Conservation (phyloP, 2,329 filamentous ascomycete species). For the Fusarium sp. region DNA sequence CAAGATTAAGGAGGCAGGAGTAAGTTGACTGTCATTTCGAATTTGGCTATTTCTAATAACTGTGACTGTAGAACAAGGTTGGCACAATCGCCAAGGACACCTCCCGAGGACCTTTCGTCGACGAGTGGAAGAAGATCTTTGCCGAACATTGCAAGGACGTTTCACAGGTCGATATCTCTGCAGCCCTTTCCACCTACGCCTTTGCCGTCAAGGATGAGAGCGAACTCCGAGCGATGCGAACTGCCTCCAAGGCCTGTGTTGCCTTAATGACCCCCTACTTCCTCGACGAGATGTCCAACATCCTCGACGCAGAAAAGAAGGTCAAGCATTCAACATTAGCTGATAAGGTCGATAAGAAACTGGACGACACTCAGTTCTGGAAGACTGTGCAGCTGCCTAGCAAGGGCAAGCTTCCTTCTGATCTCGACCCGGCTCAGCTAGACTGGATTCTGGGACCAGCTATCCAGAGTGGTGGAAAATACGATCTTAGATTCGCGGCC, state of each 20-base stretch:
- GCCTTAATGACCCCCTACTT: constrained; percentile 97
- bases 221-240: constrained; percentile 93
- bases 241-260: constrained; percentile 92
- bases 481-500: constrained; percentile 84
- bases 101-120: constrained; percentile 87
- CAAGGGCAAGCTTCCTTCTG: constrained; percentile 81
- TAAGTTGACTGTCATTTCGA: constrained; percentile 60
- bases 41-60: constrained; percentile 26
- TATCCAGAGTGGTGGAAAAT: constrained; percentile 95
- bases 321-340: constrained; percentile 89
- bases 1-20: constrained; percentile 87
- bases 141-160: constrained; percentile 83
- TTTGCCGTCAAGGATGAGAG: constrained; percentile 95
- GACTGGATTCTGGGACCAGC: constrained; percentile 94
- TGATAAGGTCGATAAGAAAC: constrained; percentile 89
- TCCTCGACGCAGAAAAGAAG: constrained; percentile 96
- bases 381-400: constrained; percentile 78
- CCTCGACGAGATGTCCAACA: constrained; percentile 96
- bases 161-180: constrained; percentile 87
- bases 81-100: constrained; percentile 87
- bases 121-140: constrained; percentile 93
- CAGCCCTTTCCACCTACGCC: constrained; percentile 83
- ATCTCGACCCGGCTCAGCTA: constrained; percentile 88
- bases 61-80: constrained; percentile 78
- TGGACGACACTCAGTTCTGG: constrained; percentile 96